Base-by-base conservation (phyloP, 768 basidiomycete species). In the Rhodotorula graminis region DNA sequence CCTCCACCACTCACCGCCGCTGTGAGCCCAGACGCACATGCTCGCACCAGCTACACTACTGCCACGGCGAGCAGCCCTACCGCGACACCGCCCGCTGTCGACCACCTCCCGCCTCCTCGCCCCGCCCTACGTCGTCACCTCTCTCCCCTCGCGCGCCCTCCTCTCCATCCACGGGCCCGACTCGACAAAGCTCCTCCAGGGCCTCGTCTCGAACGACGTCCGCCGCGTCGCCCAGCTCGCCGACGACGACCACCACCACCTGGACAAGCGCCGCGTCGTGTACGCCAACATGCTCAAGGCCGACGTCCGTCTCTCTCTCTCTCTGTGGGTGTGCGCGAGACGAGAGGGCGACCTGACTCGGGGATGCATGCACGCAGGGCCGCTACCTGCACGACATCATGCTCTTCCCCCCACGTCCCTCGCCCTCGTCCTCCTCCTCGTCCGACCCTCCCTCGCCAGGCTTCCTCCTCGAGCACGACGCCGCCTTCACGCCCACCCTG, bases 331-430 rank as follows among this genome's bases (percentile, higher is more conserved):
- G 18, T 23, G 9, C 19, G 19, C 18, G 19, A 29, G 6, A 8
- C 52, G 37, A 37, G 37, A 4, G 4, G 37, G 9, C 44, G 18
- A 25, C 21, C n/a, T n/a, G 44, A 31, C 29, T 18, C 52, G 1
- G 27, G 25, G 25, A 12, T 29, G 53, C 29, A 16, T 7, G 60
- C 57, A 5, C 63, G 25, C 59, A 94, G 93, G 95, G 95, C 53
- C 86, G 93, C 79, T 87, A 98, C 44, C 83, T 96, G 59, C 89
- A 93, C 79, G 94, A 97, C 80, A 82, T 89, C 63, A 93, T 98
- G 81, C 84, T 96, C 73, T 91, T 92, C 80, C 87, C 89, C 23
- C 83, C 83, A 18, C 82, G 82, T 60, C 80, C 85, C 2, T 85
- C 37, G 5, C 9, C 37, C 37, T 37, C 37, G 5, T 37, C 37